Evolutionary conservation across 192 early-diverging fungal genomes (phyloP), one percentile per base, ranked within the genome.

Genomic region (Podila verticillata): DNA sequence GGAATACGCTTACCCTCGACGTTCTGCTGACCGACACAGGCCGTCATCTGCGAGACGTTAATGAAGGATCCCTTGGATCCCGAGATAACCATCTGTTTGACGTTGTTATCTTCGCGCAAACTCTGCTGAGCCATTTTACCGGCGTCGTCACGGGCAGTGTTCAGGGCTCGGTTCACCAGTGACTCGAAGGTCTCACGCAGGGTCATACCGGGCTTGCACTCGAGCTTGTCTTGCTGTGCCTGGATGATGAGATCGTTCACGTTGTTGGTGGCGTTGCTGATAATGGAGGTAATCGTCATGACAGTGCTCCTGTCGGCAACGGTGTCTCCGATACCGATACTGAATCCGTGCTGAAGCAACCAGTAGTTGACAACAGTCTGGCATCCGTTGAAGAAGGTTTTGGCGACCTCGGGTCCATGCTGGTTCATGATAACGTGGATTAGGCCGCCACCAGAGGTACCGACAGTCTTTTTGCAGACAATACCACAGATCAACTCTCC

Each of bases 1-100:
- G 96, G 96, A 84, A 99, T 98, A 70, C 98, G 96, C 77, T 96
- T 96, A 72, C 98, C 98, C 74, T 99, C 97, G n/a, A 99, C 96
- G 85, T 96, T 96, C 82, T 99, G 98, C 84, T 98, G 98, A 48
- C 98, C 98, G n/a, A 99, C 97, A 93, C 94, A 96, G 22, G 96
- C 96, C 22, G 95, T 87, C 95, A 99, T 99, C 85, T 99, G 98
- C 30, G 97, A 96, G 44, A 98, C 92, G 82, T 99, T 99, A 65
- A 99, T 94, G 65, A 91, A 92, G 10, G 94, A 96, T 58, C 98
- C 98, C 75, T 99, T 99, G 35, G 97, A 96, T 60, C 98, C 98
- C 24, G 96, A 89, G 36, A 95, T 90, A 31, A 96, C 94, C 98
- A 99, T 99, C 87, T 96, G 94, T 49, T 94, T 93, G 58, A 96